These are phyloP conservation scores for Auxenochlorella pyrenoidosa DNA, from an alignment of 139 green algal species.

Conservation along the genomic window DNA sequence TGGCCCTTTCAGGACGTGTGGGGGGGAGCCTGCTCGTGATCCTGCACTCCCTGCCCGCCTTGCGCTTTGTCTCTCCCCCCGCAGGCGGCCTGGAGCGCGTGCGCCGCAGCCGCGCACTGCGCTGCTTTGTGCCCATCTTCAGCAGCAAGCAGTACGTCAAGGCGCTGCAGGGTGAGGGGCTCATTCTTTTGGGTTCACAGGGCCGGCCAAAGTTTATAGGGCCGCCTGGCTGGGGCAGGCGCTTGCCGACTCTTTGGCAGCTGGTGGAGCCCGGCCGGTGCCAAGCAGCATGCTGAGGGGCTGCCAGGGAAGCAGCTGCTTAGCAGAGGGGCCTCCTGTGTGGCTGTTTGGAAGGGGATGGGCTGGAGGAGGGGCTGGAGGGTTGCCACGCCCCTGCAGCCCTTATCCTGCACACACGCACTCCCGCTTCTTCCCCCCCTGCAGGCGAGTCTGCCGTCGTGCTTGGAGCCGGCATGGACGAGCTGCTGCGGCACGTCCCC, in stretches of 20 bases:
- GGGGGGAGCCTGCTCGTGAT: too few relatives aligned
- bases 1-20: too few relatives aligned
- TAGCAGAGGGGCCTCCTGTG: too few relatives aligned
- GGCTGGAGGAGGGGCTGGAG: too few relatives aligned
- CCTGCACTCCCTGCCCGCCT: background rate
- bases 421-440: constrained; percentile 38
- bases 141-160: constrained; percentile 58
- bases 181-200: too few relatives aligned
- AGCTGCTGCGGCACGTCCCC: constrained; percentile 91
- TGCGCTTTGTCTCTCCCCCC: background rate
- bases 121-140: constrained; percentile 84
- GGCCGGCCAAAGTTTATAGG: too few relatives aligned
- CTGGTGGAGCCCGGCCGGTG: too few relatives aligned
- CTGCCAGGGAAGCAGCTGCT: background rate
- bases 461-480: constrained; percentile 87
- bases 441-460: constrained; percentile 79
- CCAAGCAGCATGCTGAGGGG: background rate
- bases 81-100: constrained; percentile 76
- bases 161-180: constrained; percentile 46
- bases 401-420: too few relatives aligned
- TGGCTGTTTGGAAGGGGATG: background rate
- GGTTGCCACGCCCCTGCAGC: too few relatives aligned
- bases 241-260: too few relatives aligned
- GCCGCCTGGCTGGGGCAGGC: too few relatives aligned
- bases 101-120: constrained; percentile 61